Conservation (phyloP, 192 early-diverging fungal species). For the Chytriomyces hyalinus region DNA sequence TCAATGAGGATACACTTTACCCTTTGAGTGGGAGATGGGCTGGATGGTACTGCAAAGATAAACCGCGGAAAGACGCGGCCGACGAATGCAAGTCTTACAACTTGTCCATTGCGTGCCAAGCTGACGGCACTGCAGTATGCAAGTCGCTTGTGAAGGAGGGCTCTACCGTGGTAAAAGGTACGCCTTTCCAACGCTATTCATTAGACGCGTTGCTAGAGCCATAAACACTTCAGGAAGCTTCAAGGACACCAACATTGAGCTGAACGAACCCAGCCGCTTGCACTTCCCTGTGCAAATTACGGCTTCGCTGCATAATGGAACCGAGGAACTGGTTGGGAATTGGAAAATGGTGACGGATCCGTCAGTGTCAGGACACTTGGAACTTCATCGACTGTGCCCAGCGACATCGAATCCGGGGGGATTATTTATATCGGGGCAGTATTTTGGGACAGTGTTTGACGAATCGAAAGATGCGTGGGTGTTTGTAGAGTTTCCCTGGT, state of each 20-base stretch:
- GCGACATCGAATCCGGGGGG: background rate
- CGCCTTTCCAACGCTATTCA: background rate
- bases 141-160: background rate
- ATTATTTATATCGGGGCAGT: constrained; percentile 13
- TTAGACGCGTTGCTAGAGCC: background rate
- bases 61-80: background rate
- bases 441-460: constrained; percentile 14
- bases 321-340: background rate
- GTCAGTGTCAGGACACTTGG: background rate
- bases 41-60: background rate
- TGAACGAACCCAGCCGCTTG: no score
- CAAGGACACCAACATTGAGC: no score
- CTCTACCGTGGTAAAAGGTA: background rate
- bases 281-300: background rate
- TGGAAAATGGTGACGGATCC: background rate
- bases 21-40: background rate
- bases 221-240: background rate
- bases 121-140: background rate
- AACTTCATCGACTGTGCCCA: background rate
- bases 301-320: background rate
- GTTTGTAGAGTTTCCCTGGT: constrained; percentile 24
- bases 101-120: background rate
- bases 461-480: constrained; percentile 21
- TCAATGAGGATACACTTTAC: background rate
- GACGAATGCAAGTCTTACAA: background rate